Evolutionary conservation across 805 yeast genomes (phyloP).

Genomic region (Yamadazyma endophytica): DNA sequence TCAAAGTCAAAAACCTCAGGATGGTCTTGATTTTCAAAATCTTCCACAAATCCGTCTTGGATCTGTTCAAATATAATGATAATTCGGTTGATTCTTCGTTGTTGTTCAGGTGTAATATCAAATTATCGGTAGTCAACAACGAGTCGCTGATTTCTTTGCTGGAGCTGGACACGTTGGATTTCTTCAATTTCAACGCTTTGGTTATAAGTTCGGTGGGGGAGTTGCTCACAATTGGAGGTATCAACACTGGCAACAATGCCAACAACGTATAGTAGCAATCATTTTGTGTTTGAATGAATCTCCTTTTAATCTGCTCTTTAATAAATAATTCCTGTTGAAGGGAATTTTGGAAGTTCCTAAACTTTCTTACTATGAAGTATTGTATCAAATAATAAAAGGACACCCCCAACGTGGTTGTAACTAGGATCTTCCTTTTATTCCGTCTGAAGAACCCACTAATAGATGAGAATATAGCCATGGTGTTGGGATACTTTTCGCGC

Average conservation of each 20-base stretch:
- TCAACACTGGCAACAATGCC: conserved; percentile 75
- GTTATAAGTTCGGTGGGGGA: conserved; percentile 74
- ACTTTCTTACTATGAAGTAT: conserved; percentile 34
- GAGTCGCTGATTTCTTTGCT: conserved; percentile 36
- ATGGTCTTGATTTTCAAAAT: conserved; percentile 72
- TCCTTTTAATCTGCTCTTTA: conserved; percentile 57
- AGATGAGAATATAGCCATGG: conserved; percentile 39
- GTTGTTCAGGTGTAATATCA: conserved; percentile 22
- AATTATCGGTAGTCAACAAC: conserved; percentile 40
- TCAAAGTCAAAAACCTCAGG: conserved; percentile 65
- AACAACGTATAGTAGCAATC: conserved; percentile 83
- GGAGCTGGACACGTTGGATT: conserved; percentile 19
- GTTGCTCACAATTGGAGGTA: conserved; percentile 55
- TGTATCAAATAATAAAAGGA: conserved; percentile 33
- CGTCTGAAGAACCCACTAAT: conserved; percentile 37
- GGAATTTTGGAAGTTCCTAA: conserved; percentile 36
- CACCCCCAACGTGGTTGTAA: conserved; percentile 30
- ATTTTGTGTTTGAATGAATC: conserved; percentile 88
- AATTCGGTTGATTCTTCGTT: conserved; percentile 19
- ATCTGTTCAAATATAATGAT: conserved; percentile 21
- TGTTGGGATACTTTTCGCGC: no score
- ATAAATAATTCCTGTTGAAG: conserved; percentile 38
- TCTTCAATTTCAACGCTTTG: conserved; percentile 59
- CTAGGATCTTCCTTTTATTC: conserved; percentile 31
- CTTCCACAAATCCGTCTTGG: conserved; percentile 67